A percentile compares a stretch with the other conserved stretches of the same genome.
Evolutionary conservation across 441 rosid species (phyloP).

Genomic region (Pelargonium fulgidum): DNA sequence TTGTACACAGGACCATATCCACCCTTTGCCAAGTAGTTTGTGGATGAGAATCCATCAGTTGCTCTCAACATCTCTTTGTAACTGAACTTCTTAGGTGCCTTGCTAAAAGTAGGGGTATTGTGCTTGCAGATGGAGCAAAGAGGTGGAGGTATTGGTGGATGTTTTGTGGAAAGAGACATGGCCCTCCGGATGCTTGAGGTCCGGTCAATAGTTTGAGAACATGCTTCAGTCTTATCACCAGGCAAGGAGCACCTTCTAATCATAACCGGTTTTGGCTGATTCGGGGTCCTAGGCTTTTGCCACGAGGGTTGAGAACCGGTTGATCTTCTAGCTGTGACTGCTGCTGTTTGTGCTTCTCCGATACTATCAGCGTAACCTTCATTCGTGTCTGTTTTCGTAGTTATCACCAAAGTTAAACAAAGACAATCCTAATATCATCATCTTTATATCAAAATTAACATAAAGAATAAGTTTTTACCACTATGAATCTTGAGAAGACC

Average conservation of each 20-base stretch:
- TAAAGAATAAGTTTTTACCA: constrained; percentile 18
- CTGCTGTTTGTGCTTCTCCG: constrained; percentile 7
- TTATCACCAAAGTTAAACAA: neutral
- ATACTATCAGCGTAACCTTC: neutral
- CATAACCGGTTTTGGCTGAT: constrained; percentile 6
- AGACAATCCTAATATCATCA: neutral
- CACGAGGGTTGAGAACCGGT: constrained; percentile 17
- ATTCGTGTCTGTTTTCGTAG: constrained; percentile 19
- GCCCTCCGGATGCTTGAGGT: constrained; percentile 33
- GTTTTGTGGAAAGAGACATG: constrained; percentile 29
- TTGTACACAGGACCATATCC: constrained; percentile 41
- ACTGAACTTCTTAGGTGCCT: constrained; percentile 38
- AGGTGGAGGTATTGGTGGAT: constrained; percentile 38
- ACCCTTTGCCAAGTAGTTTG: constrained; percentile 39
- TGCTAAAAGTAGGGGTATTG: constrained; percentile 35
- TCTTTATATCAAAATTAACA: neutral
- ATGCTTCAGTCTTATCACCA: constrained; percentile 12
- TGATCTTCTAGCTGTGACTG: constrained; percentile 26
- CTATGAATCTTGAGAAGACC: constrained; percentile 18
- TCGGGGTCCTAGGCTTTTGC: constrained; percentile 9
- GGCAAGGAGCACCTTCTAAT: constrained; percentile 14
- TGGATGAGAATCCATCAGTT: constrained; percentile 36
- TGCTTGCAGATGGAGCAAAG: constrained; percentile 49
- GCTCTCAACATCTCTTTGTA: constrained; percentile 35
- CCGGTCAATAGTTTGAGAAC: constrained; percentile 12